Evolutionary conservation across 2,329 filamentous ascomycete genomes (phyloP).

Genomic region (Raffaelea deltoideospora): DNA sequence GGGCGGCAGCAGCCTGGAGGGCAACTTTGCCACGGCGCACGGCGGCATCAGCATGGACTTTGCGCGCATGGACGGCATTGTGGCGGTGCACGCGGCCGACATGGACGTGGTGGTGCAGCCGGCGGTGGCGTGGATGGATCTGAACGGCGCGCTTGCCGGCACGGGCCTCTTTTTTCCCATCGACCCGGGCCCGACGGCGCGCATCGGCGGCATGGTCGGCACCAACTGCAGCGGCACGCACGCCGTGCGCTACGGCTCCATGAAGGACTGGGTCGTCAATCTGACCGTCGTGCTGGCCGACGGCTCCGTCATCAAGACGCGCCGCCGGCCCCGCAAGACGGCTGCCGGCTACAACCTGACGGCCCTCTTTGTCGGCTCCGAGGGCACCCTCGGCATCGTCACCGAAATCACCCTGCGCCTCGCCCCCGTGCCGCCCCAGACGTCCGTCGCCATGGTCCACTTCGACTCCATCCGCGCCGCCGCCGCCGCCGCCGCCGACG

Average conservation of each 20-base stretch:
- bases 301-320: constrained; percentile 40
- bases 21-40: constrained; percentile 58
- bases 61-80: constrained; percentile 55
- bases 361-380: constrained; percentile 52
- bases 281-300: constrained; percentile 43
- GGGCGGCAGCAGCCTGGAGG: constrained; percentile 64
- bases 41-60: constrained; percentile 69
- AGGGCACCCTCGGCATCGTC: constrained; percentile 46
- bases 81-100: constrained; percentile 52
- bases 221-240: constrained; percentile 48
- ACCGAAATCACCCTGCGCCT: constrained; percentile 39
- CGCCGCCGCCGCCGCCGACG: constrained; percentile 44
- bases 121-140: constrained; percentile 61
- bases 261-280: constrained; percentile 63
- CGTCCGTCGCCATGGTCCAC: constrained; percentile 48
- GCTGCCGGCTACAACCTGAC: constrained; percentile 61
- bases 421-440: constrained; percentile 45
- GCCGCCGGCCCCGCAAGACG: constrained; percentile 50
- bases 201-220: constrained; percentile 69
- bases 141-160: constrained; percentile 55
- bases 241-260: constrained; percentile 52
- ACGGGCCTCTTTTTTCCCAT: constrained; percentile 71
- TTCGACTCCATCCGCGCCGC: constrained; percentile 46
- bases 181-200: constrained; percentile 69
- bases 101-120: constrained; percentile 55